Conservation (phyloP, 441 rosid genomes). For the Erysimum cheiri region DNA sequence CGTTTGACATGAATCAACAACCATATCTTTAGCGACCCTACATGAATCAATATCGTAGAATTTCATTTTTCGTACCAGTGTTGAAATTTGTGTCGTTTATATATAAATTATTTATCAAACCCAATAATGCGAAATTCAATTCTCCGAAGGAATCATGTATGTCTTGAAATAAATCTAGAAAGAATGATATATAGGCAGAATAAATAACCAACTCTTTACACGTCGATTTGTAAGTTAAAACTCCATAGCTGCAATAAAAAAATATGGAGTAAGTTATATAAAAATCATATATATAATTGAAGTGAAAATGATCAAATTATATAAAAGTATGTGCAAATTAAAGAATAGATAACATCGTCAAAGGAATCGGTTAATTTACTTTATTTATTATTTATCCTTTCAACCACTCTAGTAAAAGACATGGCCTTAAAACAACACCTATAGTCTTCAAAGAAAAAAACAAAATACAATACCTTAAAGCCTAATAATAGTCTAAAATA, state of each 20-base stretch:
- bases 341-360: conserved; percentile 4
- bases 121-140: conserved; percentile 1
- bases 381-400: neutral
- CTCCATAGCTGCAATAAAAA: neutral
- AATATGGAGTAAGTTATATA: neutral
- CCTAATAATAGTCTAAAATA: neutral
- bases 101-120: neutral
- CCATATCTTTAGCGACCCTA: conserved; percentile 20
- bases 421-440: conserved; percentile 19
- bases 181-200: neutral
- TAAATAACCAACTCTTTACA: conserved; percentile 1
- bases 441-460: neutral
- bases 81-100: conserved; percentile 1
- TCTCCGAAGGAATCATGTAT: neutral
- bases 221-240: conserved; percentile 22
- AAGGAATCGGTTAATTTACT: conserved; percentile 16
- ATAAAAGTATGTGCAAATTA: neutral
- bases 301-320: neutral
- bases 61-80: neutral
- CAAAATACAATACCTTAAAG: neutral
- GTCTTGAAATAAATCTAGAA: conserved; percentile 16
- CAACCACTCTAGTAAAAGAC: conserved; percentile 32
- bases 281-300: neutral
- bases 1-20: neutral
- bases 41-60: neutral